Conservation (phyloP, 805 yeast genomes). For the Saccharomycopsis oosterbeekiorum region DNA sequence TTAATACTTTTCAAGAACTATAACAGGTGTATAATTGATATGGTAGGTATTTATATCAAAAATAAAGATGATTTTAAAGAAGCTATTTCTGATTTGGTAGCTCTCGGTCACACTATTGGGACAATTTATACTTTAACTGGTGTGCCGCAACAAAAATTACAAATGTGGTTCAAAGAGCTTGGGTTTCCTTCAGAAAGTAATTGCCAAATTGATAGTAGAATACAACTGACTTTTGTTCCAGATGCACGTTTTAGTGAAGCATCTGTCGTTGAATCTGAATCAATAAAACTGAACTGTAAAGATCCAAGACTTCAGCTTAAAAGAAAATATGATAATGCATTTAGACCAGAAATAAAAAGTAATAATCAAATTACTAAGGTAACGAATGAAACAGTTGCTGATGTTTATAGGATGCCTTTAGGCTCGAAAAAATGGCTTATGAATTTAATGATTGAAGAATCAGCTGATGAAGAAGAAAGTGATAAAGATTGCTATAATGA, state of each 20-base stretch:
- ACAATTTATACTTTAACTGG: not conserved
- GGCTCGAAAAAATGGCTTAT: conserved; percentile 9
- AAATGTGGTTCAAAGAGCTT: conserved; percentile 1
- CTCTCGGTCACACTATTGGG: conserved; percentile 1
- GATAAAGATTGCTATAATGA: not conserved
- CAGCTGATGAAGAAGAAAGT: not conserved
- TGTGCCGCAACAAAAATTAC: conserved; percentile 1
- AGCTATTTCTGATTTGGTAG: conserved; percentile 8
- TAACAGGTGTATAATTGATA: not conserved
- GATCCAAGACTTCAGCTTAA: not conserved
- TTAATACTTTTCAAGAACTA: too few relatives aligned
- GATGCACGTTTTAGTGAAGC: too few relatives aligned
- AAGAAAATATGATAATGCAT: not conserved
- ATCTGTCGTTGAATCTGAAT: not conserved
- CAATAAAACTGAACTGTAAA: not conserved
- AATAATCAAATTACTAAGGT: not conserved
- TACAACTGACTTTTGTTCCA: not conserved
- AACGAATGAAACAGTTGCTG: not conserved
- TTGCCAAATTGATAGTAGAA: not conserved
- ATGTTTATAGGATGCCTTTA: not conserved
- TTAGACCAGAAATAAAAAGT: not conserved
- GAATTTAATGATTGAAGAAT: conserved; percentile 6
- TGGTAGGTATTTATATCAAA: conserved; percentile 4
- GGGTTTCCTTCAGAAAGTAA: not conserved
- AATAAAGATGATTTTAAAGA: conserved; percentile 5